Percentiles rank a stretch among this genome's conserved stretches.
Conservation (phyloP, 2,329 filamentous ascomycete genomes). For the Aureobasidium vineae region DNA sequence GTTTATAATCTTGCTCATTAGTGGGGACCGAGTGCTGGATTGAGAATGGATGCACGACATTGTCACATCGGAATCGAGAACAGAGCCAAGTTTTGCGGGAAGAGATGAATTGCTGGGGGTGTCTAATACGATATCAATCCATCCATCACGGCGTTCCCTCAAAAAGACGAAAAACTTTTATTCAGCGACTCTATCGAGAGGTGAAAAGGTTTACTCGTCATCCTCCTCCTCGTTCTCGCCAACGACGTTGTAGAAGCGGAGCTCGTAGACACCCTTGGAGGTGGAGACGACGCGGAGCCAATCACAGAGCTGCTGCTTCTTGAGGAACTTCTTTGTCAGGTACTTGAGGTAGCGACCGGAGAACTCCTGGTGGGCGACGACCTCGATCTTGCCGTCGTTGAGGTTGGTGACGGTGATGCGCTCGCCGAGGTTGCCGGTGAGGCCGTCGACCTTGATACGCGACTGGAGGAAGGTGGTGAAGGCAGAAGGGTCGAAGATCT, state of each 20-base stretch:
- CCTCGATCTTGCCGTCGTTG: slow-evolving; percentile 96
- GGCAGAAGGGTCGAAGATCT: slow-evolving; percentile 98
- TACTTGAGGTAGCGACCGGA: slow-evolving; percentile 99
- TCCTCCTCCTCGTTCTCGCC: slow-evolving; percentile 98
- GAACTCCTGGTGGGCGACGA: slow-evolving; percentile 96
- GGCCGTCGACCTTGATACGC: slow-evolving; percentile 99
- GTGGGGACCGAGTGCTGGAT: background rate
- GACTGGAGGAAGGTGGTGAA: slow-evolving; percentile 99
- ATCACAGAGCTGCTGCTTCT: slow-evolving; percentile 99
- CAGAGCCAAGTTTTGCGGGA: background rate
- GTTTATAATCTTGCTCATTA: background rate
- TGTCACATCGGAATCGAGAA: too few relatives aligned
- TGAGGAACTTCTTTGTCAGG: slow-evolving; percentile 99
- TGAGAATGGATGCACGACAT: too few relatives aligned
- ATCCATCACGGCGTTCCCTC: slow-evolving; percentile 1
- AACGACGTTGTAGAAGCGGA: slow-evolving; percentile 99
- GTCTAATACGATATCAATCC: slow-evolving; percentile 21
- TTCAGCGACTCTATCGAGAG: background rate
- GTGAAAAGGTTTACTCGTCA: slow-evolving; percentile 70
- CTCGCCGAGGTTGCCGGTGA: slow-evolving; percentile 96
- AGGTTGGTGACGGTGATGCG: slow-evolving; percentile 84
- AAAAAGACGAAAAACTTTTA: slow-evolving; percentile 13
- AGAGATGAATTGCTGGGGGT: slow-evolving; percentile 17
- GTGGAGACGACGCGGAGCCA: slow-evolving; percentile 99
- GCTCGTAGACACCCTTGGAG: slow-evolving; percentile 97